Conservation (phyloP, 257 asterid genomes). For the Primulina huaijiensis region DNA sequence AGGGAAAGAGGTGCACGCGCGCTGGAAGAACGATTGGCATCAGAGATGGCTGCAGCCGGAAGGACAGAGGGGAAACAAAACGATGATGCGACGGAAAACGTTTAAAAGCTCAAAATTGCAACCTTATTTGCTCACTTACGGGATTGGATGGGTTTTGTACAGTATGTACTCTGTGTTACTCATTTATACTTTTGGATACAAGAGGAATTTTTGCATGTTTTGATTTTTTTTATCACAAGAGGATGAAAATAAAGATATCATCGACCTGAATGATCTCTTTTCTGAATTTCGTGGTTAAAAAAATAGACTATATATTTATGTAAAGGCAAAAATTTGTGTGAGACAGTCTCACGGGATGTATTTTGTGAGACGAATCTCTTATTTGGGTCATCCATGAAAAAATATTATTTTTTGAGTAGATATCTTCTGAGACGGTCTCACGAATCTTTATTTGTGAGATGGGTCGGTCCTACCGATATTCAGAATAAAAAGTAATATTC, state of each 20-base stretch:
- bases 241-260: too few relatives aligned
- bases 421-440: too few relatives aligned
- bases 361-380: too few relatives aligned
- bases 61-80: constrained; percentile 45
- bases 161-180: constrained; percentile 24
- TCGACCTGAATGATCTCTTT: background rate
- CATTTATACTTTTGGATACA: constrained; percentile 18
- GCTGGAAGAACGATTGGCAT: constrained; percentile 83
- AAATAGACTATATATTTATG: too few relatives aligned
- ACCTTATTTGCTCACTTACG: constrained; percentile 27
- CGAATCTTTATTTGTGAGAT: too few relatives aligned
- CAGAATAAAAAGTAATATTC: too few relatives aligned
- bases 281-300: too few relatives aligned
- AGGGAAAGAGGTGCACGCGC: constrained; percentile 98
- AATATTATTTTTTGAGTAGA: too few relatives aligned
- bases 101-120: constrained; percentile 38
- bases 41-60: constrained; percentile 63
- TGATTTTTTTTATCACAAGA: background rate
- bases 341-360: too few relatives aligned
- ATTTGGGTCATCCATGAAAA: too few relatives aligned
- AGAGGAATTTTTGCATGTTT: constrained; percentile 21
- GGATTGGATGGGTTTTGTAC: constrained; percentile 29
- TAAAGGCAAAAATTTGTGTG: too few relatives aligned
- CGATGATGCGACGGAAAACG: constrained; percentile 56
- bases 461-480: too few relatives aligned